These are phyloP conservation scores for Fusarium dlaminii DNA, from an alignment of 2,329 filamentous ascomycete genomes.

Conservation along the genomic window DNA sequence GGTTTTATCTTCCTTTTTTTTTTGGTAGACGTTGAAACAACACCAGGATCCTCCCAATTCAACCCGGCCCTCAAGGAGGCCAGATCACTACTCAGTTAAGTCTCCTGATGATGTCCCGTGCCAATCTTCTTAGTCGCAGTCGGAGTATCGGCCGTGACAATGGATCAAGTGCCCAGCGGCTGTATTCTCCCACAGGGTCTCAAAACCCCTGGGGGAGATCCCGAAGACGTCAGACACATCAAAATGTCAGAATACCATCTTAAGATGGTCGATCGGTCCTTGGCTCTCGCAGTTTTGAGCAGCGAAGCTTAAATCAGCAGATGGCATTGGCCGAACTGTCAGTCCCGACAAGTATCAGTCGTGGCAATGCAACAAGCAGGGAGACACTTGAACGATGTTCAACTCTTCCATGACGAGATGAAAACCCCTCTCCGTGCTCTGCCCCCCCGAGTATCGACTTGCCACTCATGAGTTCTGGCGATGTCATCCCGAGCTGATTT, in stretches of 20 bases:
- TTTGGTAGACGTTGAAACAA: neutral
- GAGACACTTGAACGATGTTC: neutral
- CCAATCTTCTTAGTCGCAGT: neutral
- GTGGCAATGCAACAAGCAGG: neutral
- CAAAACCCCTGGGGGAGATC: neutral
- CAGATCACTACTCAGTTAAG: rapidly evolving
- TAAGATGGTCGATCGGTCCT: neutral
- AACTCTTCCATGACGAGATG: neutral
- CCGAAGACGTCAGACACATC: neutral
- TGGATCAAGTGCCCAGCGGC: neutral
- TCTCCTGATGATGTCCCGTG: neutral
- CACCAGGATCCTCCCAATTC: neutral
- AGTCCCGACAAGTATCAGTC: neutral
- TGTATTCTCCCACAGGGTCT: too few relatives aligned
- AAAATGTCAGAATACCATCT: neutral
- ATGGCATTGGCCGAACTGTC: neutral
- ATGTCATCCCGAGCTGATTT: neutral
- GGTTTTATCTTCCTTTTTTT: neutral
- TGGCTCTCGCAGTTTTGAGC: neutral
- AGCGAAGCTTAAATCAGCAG: neutral
- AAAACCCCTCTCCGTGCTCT: neutral
- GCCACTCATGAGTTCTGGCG: neutral
- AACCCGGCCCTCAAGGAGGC: neutral
- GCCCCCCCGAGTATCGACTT: neutral
- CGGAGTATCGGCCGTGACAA: neutral